phyloP scores from a whole-genome alignment of 306 rosid species.

The Fagus sylvatica region DNA sequence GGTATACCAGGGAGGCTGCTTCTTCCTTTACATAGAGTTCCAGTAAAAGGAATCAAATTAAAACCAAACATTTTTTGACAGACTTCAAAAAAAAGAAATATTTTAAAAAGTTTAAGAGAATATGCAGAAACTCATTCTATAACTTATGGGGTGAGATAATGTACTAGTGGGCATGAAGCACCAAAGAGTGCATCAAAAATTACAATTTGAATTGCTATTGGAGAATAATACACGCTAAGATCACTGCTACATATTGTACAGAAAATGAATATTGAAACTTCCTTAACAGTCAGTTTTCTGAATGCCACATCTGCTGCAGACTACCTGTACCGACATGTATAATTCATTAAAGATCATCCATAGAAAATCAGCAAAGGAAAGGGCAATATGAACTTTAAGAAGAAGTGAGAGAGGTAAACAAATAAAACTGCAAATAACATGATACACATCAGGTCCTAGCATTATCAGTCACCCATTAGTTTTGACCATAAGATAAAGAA shows the following conservation, averaged over 20 bases:
- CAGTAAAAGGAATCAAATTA: not conserved
- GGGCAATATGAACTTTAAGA: not conserved
- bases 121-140: not conserved
- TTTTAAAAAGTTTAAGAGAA: not conserved
- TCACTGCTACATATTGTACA: conserved; percentile 37
- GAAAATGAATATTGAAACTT: conserved; percentile 23
- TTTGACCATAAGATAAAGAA: too few relatives aligned
- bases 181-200: conserved; percentile 32
- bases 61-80: not conserved
- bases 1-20: not conserved
- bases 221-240: conserved; percentile 30
- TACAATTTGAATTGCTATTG: conserved; percentile 42
- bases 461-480: not conserved
- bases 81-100: not conserved
- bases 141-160: not conserved
- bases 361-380: not conserved
- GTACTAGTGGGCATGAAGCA: conserved; percentile 19
- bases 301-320: conserved; percentile 16
- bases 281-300: not conserved
- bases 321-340: conserved; percentile 37
- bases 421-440: not conserved
- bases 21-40: not conserved
- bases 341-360: conserved; percentile 1
- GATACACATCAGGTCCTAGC: not conserved
- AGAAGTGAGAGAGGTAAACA: not conserved